Conservation (phyloP, 345 rosid genomes). For the Euphorbia pulcherrima region DNA sequence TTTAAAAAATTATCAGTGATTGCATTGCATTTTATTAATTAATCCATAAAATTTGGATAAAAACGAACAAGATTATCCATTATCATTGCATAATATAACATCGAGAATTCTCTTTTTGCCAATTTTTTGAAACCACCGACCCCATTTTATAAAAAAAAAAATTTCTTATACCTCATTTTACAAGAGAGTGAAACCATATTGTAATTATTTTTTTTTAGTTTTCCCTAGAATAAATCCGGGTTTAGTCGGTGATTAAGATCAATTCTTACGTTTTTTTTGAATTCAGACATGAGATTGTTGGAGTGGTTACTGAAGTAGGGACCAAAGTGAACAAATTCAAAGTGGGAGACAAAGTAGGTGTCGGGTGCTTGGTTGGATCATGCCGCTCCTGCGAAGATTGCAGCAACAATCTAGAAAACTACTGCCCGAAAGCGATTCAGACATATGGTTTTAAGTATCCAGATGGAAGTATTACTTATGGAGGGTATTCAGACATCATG, state of each 20-base stretch:
- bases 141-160: no score
- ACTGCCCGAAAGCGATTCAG: conserved; percentile 42
- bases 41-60: no score
- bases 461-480: conserved; percentile 51
- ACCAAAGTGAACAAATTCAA: conserved; percentile 42
- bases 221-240: no score
- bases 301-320: conserved; percentile 56
- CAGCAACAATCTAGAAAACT: conserved; percentile 43
- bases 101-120: no score
- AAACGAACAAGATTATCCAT: no score
- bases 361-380: conserved; percentile 56
- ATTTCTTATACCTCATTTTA: no score
- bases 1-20: no score
- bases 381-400: conserved; percentile 53
- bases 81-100: no score
- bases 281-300: conserved; percentile 59
- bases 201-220: no score
- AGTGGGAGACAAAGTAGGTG: conserved; percentile 56
- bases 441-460: conserved; percentile 35
- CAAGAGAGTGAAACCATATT: no score
- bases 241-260: neutral
- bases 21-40: no score
- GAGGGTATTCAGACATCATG: conserved; percentile 65
- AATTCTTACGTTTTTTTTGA: neutral
- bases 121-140: no score